These are phyloP conservation scores for Asterophora lycoperdoides DNA, from an alignment of 768 basidiomycete genomes.

Conservation along the genomic window DNA sequence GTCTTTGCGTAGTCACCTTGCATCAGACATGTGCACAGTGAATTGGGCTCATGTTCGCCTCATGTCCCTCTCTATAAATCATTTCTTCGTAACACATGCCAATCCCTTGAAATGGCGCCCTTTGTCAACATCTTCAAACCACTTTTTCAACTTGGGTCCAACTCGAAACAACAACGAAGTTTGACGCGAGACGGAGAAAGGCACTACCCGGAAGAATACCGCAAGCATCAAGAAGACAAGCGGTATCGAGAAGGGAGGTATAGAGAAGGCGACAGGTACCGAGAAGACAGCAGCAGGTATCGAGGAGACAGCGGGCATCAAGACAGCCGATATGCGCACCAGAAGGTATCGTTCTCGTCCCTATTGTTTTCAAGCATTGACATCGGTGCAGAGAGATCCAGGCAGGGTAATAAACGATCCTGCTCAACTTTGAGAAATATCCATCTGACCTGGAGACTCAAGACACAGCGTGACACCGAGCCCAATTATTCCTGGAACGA, in stretches of 20 bases:
- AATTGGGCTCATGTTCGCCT: constrained; percentile 3
- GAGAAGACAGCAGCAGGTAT: too few species aligned
- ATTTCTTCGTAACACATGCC: not conserved
- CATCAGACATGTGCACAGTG: not conserved
- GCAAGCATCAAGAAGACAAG: not conserved
- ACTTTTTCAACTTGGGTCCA: not conserved
- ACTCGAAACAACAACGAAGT: not conserved
- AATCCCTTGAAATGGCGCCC: not conserved
- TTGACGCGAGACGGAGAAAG: not conserved
- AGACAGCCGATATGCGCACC: too few species aligned
- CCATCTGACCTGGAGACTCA: not conserved
- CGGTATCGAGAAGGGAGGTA: not conserved
- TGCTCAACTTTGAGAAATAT: too few species aligned
- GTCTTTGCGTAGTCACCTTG: not conserved
- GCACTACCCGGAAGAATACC: not conserved
- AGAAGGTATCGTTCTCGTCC: too few species aligned
- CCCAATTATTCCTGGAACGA: not conserved
- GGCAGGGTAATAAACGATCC: too few species aligned
- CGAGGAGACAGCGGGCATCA: too few species aligned
- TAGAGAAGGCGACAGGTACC: too few species aligned
- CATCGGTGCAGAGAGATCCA: too few species aligned
- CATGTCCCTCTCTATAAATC: constrained; percentile 2
- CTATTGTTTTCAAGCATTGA: too few species aligned
- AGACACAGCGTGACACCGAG: not conserved
- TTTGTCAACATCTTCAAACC: not conserved